These are phyloP conservation scores for Alternaria arbusti DNA, from an alignment of 2,329 filamentous ascomycete species.

Conservation along the genomic window DNA sequence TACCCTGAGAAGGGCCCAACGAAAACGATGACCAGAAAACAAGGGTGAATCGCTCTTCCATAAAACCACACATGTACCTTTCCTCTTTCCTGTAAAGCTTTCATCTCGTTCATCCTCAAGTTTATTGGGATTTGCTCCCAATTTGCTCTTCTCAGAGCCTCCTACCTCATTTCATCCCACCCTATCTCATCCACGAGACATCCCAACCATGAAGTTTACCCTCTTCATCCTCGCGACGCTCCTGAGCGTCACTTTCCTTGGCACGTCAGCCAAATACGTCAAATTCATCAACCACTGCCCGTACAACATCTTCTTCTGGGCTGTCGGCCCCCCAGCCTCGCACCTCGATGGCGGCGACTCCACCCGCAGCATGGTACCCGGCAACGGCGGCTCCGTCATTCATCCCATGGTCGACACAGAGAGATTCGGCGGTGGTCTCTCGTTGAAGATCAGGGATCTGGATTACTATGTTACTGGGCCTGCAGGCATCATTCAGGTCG, in stretches of 20 bases:
- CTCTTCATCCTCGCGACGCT: background rate
- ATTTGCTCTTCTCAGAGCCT: background rate
- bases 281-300: slow-evolving; percentile 32
- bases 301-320: slow-evolving; percentile 30
- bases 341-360: slow-evolving; percentile 11
- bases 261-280: slow-evolving; percentile 3
- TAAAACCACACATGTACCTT: background rate
- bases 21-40: background rate
- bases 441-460: slow-evolving; percentile 33
- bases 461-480: slow-evolving; percentile 20
- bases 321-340: slow-evolving; percentile 12
- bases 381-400: background rate
- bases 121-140: background rate
- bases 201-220: slow-evolving; percentile 1
- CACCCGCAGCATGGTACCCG: slow-evolving; percentile 13
- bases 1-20: background rate
- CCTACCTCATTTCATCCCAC: background rate
- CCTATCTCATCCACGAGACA: background rate
- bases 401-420: slow-evolving; percentile 21
- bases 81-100: background rate
- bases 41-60: background rate
- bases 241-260: background rate
- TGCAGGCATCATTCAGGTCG: slow-evolving; percentile 30
- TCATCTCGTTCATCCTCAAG: background rate
- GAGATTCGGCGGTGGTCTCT: slow-evolving; percentile 12